Percentiles rank a stretch among this genome's conserved stretches.
Evolutionary conservation across 192 early-diverging fungal species (phyloP).

Genomic region (Kappamyces sp.): DNA sequence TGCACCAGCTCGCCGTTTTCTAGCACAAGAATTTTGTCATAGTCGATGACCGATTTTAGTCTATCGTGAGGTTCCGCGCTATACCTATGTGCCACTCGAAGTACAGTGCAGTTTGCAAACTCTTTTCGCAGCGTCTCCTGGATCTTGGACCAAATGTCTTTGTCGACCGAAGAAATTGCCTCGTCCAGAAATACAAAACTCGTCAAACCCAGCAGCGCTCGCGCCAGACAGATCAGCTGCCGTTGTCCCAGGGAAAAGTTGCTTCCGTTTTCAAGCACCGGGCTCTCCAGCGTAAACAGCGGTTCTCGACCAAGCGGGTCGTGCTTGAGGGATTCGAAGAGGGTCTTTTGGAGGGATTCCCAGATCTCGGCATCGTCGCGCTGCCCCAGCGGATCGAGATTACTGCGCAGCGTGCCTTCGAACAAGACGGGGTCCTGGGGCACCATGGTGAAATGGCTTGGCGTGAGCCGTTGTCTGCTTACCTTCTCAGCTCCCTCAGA

Average conservation of each 20-base stretch:
- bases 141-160: conserved; percentile 54
- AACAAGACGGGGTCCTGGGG: conserved; percentile 51
- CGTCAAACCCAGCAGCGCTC: conserved; percentile 32
- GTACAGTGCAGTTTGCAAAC: conserved; percentile 62
- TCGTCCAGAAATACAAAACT: conserved; percentile 28
- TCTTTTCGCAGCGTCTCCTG: conserved; percentile 71
- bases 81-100: conserved; percentile 77
- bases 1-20: conserved; percentile 73
- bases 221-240: conserved; percentile 59
- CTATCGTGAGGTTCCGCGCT: conserved; percentile 67
- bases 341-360: conserved; percentile 55
- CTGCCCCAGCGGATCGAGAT: conserved; percentile 66
- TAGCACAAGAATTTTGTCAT: conserved; percentile 73
- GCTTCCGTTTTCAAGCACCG: conserved; percentile 45
- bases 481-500: conserved; percentile 42
- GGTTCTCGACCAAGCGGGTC: background rate
- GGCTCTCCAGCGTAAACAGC: conserved; percentile 3
- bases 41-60: conserved; percentile 59
- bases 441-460: conserved; percentile 30
- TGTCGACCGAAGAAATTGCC: conserved; percentile 60
- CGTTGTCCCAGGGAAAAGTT: conserved; percentile 73
- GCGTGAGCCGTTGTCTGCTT: no score
- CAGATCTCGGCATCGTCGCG: conserved; percentile 26
- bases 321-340: conserved; percentile 52
- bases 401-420: conserved; percentile 37